Percentiles rank a stretch among this genome's conserved stretches.
phyloP scores from a whole-genome alignment of 805 yeast genomes.

The Barnettozyma salicaria region DNA sequence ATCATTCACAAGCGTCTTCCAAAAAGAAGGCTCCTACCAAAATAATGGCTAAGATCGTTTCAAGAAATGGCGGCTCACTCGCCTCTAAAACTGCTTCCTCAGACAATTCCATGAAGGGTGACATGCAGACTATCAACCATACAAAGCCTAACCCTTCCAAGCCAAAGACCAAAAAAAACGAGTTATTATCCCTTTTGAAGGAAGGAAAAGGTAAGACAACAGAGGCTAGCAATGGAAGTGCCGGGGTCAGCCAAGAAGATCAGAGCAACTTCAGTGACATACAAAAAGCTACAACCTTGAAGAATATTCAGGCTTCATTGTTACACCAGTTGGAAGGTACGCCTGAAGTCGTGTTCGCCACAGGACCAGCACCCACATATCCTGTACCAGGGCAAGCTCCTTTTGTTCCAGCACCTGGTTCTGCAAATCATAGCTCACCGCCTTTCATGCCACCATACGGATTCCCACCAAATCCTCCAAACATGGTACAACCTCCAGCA shows the following conservation, averaged over 20 bases:
- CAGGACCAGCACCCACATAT: constrained; percentile 12
- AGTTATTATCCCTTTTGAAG: constrained; percentile 40
- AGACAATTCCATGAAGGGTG: too few relatives aligned
- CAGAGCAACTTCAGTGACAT: constrained; percentile 10
- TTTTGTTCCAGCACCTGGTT: constrained; percentile 13
- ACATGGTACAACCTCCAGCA: constrained; percentile 1
- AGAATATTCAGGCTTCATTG: constrained; percentile 23
- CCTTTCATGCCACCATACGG: constrained; percentile 14
- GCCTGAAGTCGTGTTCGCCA: too few relatives aligned
- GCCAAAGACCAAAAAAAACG: constrained; percentile 26
- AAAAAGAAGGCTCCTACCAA: constrained; percentile 18
- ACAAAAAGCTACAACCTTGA: constrained; percentile 8
- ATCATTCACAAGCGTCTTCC: constrained; percentile 60
- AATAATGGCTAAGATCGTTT: constrained; percentile 3
- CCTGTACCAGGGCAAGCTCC: constrained; percentile 8
- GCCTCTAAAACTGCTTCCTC: background rate
- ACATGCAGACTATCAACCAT: constrained; percentile 2
- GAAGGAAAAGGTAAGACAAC: constrained; percentile 25
- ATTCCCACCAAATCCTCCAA: constrained; percentile 17
- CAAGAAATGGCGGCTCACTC: constrained; percentile 4
- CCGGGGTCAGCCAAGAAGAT: constrained; percentile 26
- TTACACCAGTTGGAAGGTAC: constrained; percentile 26
- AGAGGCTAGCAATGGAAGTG: constrained; percentile 6
- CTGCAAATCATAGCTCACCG: constrained; percentile 6
- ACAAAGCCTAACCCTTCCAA: constrained; percentile 6